Conservation (phyloP, 768 basidiomycete genomes). For the Clathrus columnatus region DNA sequence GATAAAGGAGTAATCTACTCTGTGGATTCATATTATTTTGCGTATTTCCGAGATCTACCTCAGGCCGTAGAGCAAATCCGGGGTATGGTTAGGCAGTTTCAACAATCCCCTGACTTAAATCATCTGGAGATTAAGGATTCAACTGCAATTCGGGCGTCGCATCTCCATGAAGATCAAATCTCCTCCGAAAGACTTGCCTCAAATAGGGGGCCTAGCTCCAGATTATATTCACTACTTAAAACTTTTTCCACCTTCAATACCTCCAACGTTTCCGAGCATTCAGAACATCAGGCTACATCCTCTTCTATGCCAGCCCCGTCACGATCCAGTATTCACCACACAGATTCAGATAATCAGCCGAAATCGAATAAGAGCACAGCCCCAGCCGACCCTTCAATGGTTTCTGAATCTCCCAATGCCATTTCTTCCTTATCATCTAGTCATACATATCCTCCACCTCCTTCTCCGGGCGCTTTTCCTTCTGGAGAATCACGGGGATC, state of each 20-base stretch:
- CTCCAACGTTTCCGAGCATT: not conserved
- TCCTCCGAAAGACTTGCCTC: not conserved
- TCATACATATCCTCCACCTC: slow-evolving; percentile 78
- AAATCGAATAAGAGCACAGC: slow-evolving; percentile 16
- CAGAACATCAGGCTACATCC: not conserved
- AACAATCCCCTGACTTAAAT: slow-evolving; percentile 13
- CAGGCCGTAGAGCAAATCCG: slow-evolving; percentile 75
- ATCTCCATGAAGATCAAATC: not conserved
- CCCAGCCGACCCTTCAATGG: slow-evolving; percentile 21
- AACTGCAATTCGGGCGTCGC: slow-evolving; percentile 7
- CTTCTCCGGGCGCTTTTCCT: slow-evolving; percentile 34
- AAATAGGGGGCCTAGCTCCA: slow-evolving; percentile 37
- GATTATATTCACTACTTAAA: slow-evolving; percentile 54
- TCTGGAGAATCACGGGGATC: slow-evolving; percentile 32
- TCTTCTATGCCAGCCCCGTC: slow-evolving; percentile 32
- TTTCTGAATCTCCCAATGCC: slow-evolving; percentile 3
- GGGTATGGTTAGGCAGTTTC: slow-evolving; percentile 49
- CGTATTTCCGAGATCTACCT: slow-evolving; percentile 82
- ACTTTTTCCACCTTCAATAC: slow-evolving; percentile 37
- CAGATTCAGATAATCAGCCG: slow-evolving; percentile 19
- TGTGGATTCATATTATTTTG: slow-evolving; percentile 87
- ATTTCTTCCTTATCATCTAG: slow-evolving; percentile 19
- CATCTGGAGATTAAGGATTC: slow-evolving; percentile 22
- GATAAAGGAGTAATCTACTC: slow-evolving; percentile 56
- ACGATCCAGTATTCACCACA: slow-evolving; percentile 10